phyloP scores from a whole-genome alignment of 2,329 filamentous ascomycete species.

The Allantophomopsis lycopodina region DNA sequence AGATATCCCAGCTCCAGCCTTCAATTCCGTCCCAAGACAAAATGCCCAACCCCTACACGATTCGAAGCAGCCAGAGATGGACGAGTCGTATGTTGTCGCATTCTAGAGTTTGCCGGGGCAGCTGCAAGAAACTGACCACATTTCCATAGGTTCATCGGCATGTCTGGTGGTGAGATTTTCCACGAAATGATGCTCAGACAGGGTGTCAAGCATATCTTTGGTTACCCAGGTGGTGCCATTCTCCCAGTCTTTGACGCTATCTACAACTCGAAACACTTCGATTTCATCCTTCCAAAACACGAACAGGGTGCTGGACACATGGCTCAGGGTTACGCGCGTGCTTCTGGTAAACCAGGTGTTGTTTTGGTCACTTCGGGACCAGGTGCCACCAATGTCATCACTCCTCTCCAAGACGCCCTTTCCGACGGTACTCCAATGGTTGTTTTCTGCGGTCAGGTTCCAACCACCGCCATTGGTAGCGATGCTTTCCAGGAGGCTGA shows the following conservation, averaged over 20 bases:
- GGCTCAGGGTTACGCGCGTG: conserved; percentile 93
- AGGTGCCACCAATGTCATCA: conserved; percentile 91
- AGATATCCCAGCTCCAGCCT: conserved; percentile 47
- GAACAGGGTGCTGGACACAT: conserved; percentile 98
- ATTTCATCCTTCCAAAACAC: conserved; percentile 89
- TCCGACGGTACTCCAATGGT: conserved; percentile 94
- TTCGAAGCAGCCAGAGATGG: conserved; percentile 48
- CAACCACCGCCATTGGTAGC: conserved; percentile 78
- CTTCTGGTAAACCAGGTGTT: conserved; percentile 85
- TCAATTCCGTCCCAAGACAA: conserved; percentile 32
- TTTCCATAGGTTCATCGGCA: conserved; percentile 67
- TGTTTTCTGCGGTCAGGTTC: conserved; percentile 89
- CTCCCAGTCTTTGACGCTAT: conserved; percentile 97
- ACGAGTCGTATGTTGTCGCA: conserved; percentile 56
- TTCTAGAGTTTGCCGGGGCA: conserved; percentile 1
- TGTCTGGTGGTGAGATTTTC: conserved; percentile 92
- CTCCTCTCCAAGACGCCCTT: conserved; percentile 89
- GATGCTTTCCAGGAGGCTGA: conserved; percentile 98
- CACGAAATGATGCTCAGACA: conserved; percentile 98
- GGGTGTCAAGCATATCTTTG: conserved; percentile 74
- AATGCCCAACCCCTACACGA: conserved; percentile 53
- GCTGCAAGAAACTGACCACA: not conserved
- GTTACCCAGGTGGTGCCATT: conserved; percentile 72
- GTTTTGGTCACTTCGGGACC: conserved; percentile 95
- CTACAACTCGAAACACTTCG: conserved; percentile 93